Conservation (phyloP, 768 basidiomycete species). For the Auriscalpium orientale region DNA sequence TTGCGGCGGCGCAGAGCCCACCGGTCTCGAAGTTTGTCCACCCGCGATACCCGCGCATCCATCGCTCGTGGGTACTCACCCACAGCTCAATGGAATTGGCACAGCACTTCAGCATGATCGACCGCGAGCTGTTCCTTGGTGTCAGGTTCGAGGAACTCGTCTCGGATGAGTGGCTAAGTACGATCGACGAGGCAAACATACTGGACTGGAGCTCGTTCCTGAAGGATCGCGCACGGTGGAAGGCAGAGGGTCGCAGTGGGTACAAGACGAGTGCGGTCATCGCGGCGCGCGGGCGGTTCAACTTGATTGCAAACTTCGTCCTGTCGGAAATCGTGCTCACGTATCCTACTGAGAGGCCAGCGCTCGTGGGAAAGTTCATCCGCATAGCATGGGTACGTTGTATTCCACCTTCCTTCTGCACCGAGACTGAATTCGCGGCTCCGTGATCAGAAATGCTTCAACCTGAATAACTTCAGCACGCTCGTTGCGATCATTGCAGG, state of each 20-base stretch:
- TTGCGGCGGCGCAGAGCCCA: not conserved
- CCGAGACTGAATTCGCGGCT: not conserved
- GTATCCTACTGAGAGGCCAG: constrained; percentile 51
- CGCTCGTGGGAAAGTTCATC: constrained; percentile 72
- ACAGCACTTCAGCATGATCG: constrained; percentile 80
- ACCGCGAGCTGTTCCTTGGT: constrained; percentile 77
- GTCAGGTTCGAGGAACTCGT: constrained; percentile 88
- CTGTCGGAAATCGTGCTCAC: constrained; percentile 77
- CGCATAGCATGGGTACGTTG: constrained; percentile 74
- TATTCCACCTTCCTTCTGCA: constrained; percentile 1
- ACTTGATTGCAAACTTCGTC: constrained; percentile 75
- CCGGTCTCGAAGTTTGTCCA: not conserved
- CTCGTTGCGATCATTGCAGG: constrained; percentile 76
- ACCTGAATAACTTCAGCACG: constrained; percentile 68
- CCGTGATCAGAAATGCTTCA: constrained; percentile 63
- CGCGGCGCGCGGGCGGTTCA: constrained; percentile 75
- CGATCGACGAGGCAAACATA: constrained; percentile 53
- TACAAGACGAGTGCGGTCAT: constrained; percentile 67
- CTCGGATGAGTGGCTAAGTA: constrained; percentile 58
- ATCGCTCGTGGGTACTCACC: constrained; percentile 68
- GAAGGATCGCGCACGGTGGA: constrained; percentile 64
- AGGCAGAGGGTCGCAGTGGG: constrained; percentile 47
- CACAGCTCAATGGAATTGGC: constrained; percentile 57
- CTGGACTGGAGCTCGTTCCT: constrained; percentile 82
- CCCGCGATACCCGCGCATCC: constrained; percentile 25